phyloP scores from a whole-genome alignment of 148 eudicot genomes.

The Cornus florida region DNA sequence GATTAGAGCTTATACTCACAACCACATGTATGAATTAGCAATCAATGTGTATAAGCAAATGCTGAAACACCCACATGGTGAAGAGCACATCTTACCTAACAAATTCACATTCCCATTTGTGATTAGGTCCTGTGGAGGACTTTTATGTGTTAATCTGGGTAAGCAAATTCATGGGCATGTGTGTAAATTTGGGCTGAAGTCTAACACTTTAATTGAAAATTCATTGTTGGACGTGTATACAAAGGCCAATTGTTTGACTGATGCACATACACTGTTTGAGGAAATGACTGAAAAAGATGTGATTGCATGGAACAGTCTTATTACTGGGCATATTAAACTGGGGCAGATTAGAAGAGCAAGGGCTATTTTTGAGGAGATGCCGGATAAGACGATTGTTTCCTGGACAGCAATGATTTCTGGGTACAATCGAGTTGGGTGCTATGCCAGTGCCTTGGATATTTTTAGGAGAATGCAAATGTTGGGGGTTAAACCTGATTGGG shows the following conservation, averaged over 20 bases:
- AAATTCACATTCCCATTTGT: slow-evolving; percentile 30
- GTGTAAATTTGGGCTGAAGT: slow-evolving; percentile 18
- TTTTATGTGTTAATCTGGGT: slow-evolving; percentile 22
- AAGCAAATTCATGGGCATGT: slow-evolving; percentile 27
- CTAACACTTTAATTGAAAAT: slow-evolving; percentile 14
- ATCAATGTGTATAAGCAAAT: slow-evolving; percentile 22
- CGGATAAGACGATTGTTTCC: slow-evolving; percentile 29
- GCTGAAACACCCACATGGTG: slow-evolving; percentile 8
- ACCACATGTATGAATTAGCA: slow-evolving; percentile 7
- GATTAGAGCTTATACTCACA: slow-evolving; percentile 26
- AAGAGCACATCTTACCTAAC: slow-evolving; percentile 21
- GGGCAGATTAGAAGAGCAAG: slow-evolving; percentile 29
- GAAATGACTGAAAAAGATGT: slow-evolving; percentile 28
- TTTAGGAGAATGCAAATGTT: slow-evolving; percentile 33
- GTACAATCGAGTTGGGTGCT: slow-evolving; percentile 23
- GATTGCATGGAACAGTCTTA: slow-evolving; percentile 28
- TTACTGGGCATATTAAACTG: slow-evolving; percentile 28
- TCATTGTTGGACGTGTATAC: slow-evolving; percentile 25
- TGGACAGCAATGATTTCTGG: slow-evolving; percentile 42
- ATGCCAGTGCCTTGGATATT: slow-evolving; percentile 26
- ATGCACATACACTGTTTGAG: slow-evolving; percentile 27
- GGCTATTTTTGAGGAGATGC: slow-evolving; percentile 33
- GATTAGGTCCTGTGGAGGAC: slow-evolving; percentile 27
- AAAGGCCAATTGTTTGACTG: slow-evolving; percentile 16
- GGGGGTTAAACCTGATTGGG: slow-evolving; percentile 29